phyloP scores from a whole-genome alignment of 129 eudicot genomes.

The Tagetes patula region DNA sequence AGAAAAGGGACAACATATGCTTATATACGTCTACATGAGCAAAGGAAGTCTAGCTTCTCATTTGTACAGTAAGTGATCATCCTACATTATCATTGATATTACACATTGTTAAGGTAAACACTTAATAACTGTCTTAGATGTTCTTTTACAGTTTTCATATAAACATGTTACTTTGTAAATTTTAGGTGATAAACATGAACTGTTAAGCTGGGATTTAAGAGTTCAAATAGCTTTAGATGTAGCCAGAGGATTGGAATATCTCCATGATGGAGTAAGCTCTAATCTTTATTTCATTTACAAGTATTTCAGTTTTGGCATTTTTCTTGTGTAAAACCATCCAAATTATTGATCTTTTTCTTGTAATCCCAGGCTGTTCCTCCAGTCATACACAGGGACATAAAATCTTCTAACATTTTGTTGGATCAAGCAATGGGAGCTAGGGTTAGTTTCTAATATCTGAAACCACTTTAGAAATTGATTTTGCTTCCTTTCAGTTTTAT shows the following conservation, averaged over 20 bases:
- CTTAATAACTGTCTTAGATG: not conserved
- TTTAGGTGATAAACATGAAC: constrained; percentile 64
- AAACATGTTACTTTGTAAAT: constrained; percentile 15
- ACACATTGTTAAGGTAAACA: not conserved
- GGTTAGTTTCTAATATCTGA: constrained; percentile 45
- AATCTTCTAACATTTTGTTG: constrained; percentile 93
- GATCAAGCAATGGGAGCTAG: constrained; percentile 93
- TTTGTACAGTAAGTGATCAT: constrained; percentile 64
- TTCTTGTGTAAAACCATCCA: constrained; percentile 8
- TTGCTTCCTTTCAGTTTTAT: not conserved
- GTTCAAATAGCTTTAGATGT: constrained; percentile 88
- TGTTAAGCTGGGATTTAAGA: constrained; percentile 77
- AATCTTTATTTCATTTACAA: constrained; percentile 5
- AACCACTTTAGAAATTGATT: not conserved
- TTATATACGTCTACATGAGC: constrained; percentile 91
- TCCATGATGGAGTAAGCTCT: constrained; percentile 92
- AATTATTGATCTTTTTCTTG: not conserved
- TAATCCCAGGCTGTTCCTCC: constrained; percentile 88
- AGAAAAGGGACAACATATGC: constrained; percentile 93
- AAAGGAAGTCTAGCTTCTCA: constrained; percentile 90
- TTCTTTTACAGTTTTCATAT: not conserved
- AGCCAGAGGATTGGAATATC: constrained; percentile 97
- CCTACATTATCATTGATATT: not conserved
- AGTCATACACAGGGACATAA: constrained; percentile 92
- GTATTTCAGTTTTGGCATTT: constrained; percentile 1